Percentiles rank a stretch among this genome's conserved stretches.
phyloP scores from a whole-genome alignment of 2,329 filamentous ascomycete genomes.

The Neophaeococcomyces mojaviensis region DNA sequence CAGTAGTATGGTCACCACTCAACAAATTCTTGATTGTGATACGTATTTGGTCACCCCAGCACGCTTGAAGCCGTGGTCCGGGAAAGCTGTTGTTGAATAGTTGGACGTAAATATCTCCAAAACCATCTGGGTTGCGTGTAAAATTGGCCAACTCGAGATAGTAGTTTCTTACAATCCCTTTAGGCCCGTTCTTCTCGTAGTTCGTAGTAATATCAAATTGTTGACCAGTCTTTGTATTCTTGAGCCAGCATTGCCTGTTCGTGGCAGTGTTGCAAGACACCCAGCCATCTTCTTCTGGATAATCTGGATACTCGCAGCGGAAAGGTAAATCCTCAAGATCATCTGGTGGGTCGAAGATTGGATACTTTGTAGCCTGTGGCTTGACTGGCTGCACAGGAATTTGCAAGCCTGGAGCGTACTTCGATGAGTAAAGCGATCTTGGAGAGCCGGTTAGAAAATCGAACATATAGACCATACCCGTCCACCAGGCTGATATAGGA shows the following conservation, averaged over 20 bases:
- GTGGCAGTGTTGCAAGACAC: not conserved
- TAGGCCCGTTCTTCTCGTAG: conserved; percentile 10
- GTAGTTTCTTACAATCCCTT: conserved; percentile 10
- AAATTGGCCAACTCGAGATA: conserved; percentile 5
- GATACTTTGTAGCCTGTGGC: too few relatives aligned
- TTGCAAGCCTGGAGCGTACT: too few relatives aligned
- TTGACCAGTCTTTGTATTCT: not conserved
- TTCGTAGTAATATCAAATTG: conserved; percentile 4
- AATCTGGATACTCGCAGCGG: too few relatives aligned
- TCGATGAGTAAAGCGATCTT: too few relatives aligned
- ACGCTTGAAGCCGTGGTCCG: conserved; percentile 56
- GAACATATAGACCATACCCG: too few relatives aligned
- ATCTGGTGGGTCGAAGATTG: too few relatives aligned
- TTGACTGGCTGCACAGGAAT: too few relatives aligned
- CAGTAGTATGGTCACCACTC: too few relatives aligned
- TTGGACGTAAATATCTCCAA: conserved; percentile 24
- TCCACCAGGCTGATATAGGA: too few relatives aligned
- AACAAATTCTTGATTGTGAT: too few relatives aligned
- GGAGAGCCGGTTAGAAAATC: too few relatives aligned
- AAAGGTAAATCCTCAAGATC: too few relatives aligned
- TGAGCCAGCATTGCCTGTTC: not conserved
- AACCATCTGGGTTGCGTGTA: conserved; percentile 4
- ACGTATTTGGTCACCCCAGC: conserved; percentile 47
- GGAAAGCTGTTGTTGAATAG: conserved; percentile 59
- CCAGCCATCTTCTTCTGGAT: not conserved